Evolutionary conservation across 2,329 filamentous ascomycete genomes (phyloP), one percentile per base, ranked within the genome.

Genomic region (Fusarium kyushuense): DNA sequence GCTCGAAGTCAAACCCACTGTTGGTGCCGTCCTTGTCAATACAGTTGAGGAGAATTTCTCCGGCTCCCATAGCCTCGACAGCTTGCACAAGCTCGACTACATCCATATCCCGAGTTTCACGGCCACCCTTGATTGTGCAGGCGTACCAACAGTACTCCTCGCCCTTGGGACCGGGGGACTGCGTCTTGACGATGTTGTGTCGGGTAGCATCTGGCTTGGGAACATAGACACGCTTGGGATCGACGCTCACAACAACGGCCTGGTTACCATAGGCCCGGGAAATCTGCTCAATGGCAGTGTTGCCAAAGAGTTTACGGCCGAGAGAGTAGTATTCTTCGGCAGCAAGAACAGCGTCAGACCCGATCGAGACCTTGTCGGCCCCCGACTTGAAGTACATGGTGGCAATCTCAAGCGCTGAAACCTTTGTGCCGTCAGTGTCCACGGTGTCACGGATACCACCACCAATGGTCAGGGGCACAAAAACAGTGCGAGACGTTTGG

Each of bases 11-110:
- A 77, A 97, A 99, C 2, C 96, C 96, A 72, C 88, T 92, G 81
- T 97, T 97, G 58, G 92, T 96, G 54, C 96, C 96, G 78, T 99
- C 96, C 77, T 92, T 93, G 83, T 99, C 96, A 75, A 99, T 99
- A 83, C 94, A 97, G 81, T 99, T 99, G 58, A 99, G 87, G 52
- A 99, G 83, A 60, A 99, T 92, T 84, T 99, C 96, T 58, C 96
- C 96, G 3, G 92, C 88, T 54, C 96, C 96, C 93, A 99, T 96
- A 58, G 93, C 94, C 82, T 99, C 94, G 35, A 98, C 95, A 14
- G 96, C 96, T 71, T 87, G 89, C 12, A 91, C 89, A 12, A 99
- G 87, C 81, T 98, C 92, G 16, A 94, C 88, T 17, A 97, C 96
- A 77, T 98, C 95, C 70, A 98, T 85, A 78, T 98, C 94, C 63